Conservation (phyloP, 2,329 filamentous ascomycete species). For the Didymella keratinophila region DNA sequence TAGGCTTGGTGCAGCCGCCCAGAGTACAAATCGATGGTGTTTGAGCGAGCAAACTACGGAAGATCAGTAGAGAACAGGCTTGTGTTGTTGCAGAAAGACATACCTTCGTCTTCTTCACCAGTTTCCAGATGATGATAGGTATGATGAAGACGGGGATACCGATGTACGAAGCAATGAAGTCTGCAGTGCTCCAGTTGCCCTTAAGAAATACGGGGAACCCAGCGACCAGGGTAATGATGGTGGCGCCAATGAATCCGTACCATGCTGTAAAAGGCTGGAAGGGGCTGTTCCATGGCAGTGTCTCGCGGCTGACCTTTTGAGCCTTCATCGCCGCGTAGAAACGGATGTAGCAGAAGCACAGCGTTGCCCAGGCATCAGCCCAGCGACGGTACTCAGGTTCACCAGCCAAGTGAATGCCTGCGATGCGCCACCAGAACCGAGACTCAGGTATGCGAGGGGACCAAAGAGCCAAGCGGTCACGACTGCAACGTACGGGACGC, state of each 20-base stretch:
- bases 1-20: slow-evolving; percentile 15
- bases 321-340: slow-evolving; percentile 72
- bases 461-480: slow-evolving; percentile 64
- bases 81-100: background rate
- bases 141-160: slow-evolving; percentile 37
- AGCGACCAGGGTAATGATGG: slow-evolving; percentile 73
- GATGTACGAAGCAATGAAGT: slow-evolving; percentile 63
- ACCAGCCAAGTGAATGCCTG: slow-evolving; percentile 74
- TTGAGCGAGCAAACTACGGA: slow-evolving; percentile 23
- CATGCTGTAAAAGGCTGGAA: slow-evolving; percentile 75
- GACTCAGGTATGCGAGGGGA: slow-evolving; percentile 72
- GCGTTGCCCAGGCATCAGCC: slow-evolving; percentile 55
- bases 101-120: slow-evolving; percentile 26
- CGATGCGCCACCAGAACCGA: slow-evolving; percentile 69
- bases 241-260: slow-evolving; percentile 66
- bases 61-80: slow-evolving; percentile 2
- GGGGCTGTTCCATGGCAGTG: slow-evolving; percentile 70
- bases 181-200: slow-evolving; percentile 63
- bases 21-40: slow-evolving; percentile 25
- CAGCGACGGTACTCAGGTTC: slow-evolving; percentile 73
- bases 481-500: slow-evolving; percentile 74
- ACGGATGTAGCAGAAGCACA: slow-evolving; percentile 71
- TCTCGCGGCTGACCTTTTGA: slow-evolving; percentile 65
- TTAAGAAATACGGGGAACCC: slow-evolving; percentile 78
- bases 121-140: slow-evolving; percentile 30